phyloP scores from a whole-genome alignment of 2,329 filamentous ascomycete species.

The Hysterium pulicare region DNA sequence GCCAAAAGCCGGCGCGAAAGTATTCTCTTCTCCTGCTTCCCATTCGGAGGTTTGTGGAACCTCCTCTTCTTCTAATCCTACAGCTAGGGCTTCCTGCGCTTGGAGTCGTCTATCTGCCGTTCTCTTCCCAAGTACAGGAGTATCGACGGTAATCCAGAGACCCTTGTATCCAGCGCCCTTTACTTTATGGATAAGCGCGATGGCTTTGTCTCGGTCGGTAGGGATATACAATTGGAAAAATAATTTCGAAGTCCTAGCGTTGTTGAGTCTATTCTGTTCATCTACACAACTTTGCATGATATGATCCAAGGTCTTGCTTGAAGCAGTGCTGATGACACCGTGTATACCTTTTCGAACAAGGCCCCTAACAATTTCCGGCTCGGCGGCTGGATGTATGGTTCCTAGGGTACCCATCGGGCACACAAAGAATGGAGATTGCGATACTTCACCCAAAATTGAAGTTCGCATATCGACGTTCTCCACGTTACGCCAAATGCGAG shows the following conservation, averaged over 20 bases:
- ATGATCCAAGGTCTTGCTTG: slow-evolving; percentile 27
- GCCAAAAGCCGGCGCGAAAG: slow-evolving; percentile 56
- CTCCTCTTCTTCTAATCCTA: slow-evolving; percentile 53
- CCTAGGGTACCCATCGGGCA: slow-evolving; percentile 37
- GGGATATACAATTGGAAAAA: slow-evolving; percentile 39
- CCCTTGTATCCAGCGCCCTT: slow-evolving; percentile 32
- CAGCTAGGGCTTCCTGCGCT: slow-evolving; percentile 49
- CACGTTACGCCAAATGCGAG: slow-evolving; percentile 35
- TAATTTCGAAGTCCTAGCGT: slow-evolving; percentile 17
- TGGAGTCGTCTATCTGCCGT: slow-evolving; percentile 33
- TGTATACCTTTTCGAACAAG: slow-evolving; percentile 34
- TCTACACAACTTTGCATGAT: slow-evolving; percentile 30
- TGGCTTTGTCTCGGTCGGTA: slow-evolving; percentile 26
- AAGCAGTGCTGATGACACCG: slow-evolving; percentile 35
- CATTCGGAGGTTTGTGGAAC: slow-evolving; percentile 49
- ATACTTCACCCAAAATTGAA: slow-evolving; percentile 33
- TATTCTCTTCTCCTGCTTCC: slow-evolving; percentile 55
- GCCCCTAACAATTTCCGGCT: slow-evolving; percentile 34
- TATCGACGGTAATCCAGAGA: slow-evolving; percentile 37
- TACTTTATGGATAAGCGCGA: slow-evolving; percentile 29
- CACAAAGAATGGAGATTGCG: slow-evolving; percentile 38
- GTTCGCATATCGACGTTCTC: slow-evolving; percentile 27
- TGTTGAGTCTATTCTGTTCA: too few relatives aligned
- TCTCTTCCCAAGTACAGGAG: slow-evolving; percentile 32
- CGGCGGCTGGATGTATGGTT: slow-evolving; percentile 33